Percentiles rank a stretch among this genome's conserved stretches.
Conservation (phyloP, 345 rosid genomes). For the Cardamine occulta region DNA sequence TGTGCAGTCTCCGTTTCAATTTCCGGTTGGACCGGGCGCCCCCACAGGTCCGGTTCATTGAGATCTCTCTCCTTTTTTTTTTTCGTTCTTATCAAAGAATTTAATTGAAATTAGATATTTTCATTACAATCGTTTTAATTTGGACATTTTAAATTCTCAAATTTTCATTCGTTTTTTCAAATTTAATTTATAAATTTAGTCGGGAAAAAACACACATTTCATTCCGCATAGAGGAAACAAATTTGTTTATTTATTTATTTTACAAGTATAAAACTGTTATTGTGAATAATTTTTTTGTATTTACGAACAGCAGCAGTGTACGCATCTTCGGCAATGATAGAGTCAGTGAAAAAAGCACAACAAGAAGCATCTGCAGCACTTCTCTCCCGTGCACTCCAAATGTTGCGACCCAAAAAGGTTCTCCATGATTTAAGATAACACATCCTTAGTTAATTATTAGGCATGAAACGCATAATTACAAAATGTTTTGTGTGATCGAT, state of each 20-base stretch:
- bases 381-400: constrained; percentile 44
- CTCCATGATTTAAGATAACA: neutral
- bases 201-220: no score
- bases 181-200: no score
- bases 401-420: constrained; percentile 45
- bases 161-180: no score
- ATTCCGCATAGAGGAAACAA: no score
- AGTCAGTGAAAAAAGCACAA: constrained; percentile 45
- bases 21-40: constrained; percentile 53
- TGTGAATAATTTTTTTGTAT: constrained; percentile 1
- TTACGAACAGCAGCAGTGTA: constrained; percentile 37
- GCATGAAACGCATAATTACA: neutral
- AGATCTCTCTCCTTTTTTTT: neutral
- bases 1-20: constrained; percentile 50
- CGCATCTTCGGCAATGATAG: constrained; percentile 32
- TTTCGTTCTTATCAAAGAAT: no score
- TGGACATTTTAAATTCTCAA: no score
- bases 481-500: neutral
- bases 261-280: neutral
- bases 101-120: no score
- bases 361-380: constrained; percentile 42
- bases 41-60: constrained; percentile 42
- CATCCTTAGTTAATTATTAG: neutral
- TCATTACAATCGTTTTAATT: no score
- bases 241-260: no score